Evolutionary conservation across 208 protist species (phyloP), one percentile per base, ranked within the genome.

Genomic region (Leishmania arabica): DNA sequence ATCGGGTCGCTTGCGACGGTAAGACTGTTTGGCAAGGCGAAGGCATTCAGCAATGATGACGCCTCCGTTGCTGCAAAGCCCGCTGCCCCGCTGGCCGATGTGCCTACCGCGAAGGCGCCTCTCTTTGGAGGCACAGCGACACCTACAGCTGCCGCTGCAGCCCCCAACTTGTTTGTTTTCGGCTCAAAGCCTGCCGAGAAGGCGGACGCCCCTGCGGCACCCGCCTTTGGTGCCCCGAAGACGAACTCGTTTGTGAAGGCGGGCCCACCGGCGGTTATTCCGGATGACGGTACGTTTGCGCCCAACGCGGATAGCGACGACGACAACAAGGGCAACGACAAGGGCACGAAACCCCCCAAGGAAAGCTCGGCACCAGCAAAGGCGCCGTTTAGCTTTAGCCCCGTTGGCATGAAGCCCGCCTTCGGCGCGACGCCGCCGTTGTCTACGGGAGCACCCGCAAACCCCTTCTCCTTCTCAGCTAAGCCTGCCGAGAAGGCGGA

Each of bases 271-370:
- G 90, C 84, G 0, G 91, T 91, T 17, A 92, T 95, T 17, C 75
- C 85, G 2, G 87, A 90, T 4, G 93, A 96, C 81, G 78, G 86
- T 75, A 91, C 90, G 40, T 95, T 96, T 78, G 93, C 93, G 2
- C 81, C 92, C 7, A 81, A 86, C 77, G 87, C 90, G 40, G 89
- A 90, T 75, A 92, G 86, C 65, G 89, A 93, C 54, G 90, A 93
- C 71, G 88, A 88, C 4, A 87, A 90, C 74, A 92, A 84, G 53
- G 89, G 92, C 72, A 64, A 92, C 74, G 86, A 89, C 24, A 79
- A 83, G 34, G 40, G 64, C 8, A 56, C 49, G n/a, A 62, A 81
- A 8, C 40, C 84, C 34, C 27, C 84, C 19, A 9, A 80, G 21
- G 64, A 80, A n/a, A 88, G 73, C 19, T 70, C 86, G 3, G 77